A percentile compares a stretch with the other conserved stretches of the same genome.
These are phyloP conservation scores for Neostapfia colusana DNA, from an alignment of 176 grass and related monocot genomes.

Conservation along the genomic window DNA sequence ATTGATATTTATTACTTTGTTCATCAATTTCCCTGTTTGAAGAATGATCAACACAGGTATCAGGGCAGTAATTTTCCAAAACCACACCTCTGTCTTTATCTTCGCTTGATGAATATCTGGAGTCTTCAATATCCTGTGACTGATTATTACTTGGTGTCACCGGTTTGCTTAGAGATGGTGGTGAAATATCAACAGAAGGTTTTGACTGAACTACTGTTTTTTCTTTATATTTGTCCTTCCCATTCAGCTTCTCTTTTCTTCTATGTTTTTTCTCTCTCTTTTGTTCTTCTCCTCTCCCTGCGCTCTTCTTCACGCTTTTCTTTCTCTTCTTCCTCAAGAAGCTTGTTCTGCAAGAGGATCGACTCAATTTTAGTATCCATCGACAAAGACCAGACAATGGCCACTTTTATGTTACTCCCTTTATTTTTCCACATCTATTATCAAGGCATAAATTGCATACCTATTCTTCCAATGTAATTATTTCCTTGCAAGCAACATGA, in stretches of 20 bases:
- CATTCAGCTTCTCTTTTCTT: constrained; percentile 79
- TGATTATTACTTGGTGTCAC: constrained; percentile 25
- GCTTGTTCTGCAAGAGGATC: constrained; percentile 53
- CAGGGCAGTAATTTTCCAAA: constrained; percentile 27
- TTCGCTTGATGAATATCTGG: constrained; percentile 44
- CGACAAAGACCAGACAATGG: not conserved
- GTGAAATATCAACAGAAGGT: constrained; percentile 18
- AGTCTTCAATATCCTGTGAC: constrained; percentile 23
- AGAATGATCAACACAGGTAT: constrained; percentile 37
- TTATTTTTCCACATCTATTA: not conserved
- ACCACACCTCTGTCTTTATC: constrained; percentile 33
- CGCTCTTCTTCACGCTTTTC: constrained; percentile 83
- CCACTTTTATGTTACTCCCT: not conserved
- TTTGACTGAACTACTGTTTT: constrained; percentile 43
- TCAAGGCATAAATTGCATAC: constrained; percentile 36
- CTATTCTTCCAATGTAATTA: constrained; percentile 93
- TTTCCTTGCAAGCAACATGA: constrained; percentile 98
- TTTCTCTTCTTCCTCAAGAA: constrained; percentile 92
- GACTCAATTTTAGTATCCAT: constrained; percentile 8
- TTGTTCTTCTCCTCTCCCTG: constrained; percentile 69
- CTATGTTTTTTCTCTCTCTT: constrained; percentile 87
- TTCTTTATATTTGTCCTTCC: constrained; percentile 64
- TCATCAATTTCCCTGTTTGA: constrained; percentile 24
- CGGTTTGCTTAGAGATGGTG: constrained; percentile 17
- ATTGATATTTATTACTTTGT: constrained; percentile 25